Evolutionary conservation across 768 basidiomycete species (phyloP), one percentile per base, ranked within the genome.

Genomic region (Lactarius akahatsu): DNA sequence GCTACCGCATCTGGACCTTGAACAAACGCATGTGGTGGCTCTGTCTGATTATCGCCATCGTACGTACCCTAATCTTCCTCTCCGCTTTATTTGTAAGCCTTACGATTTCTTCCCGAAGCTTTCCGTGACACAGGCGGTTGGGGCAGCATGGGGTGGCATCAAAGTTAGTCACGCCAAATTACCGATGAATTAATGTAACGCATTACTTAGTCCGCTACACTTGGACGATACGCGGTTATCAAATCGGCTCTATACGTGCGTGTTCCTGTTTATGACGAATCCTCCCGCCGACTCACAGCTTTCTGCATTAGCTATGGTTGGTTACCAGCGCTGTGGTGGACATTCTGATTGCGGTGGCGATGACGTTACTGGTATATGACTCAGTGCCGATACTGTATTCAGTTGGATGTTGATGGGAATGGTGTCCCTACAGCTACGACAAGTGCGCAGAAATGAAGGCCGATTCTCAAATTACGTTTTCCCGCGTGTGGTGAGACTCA

Each of bases 401-500:
- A 6, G 32, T 28, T 26, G 18, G 8, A 10, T 26, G 38, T 54
- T 2, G 28, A 61, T 34, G 9, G 2, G 2, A 1, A 13, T 26
- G 23, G 15, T 47, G 6, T 40, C 16, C 11, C 34, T 4, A 38
- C 18, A 66, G 65, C 55, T 66, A 16, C 47, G 45, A 47, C 43
- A 30, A 62, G 4, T 9, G 26, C 55, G 55, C 1, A 45, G 36
- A 2, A 66, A 45, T 43, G 71, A 65, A 26, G 18, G 56, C 32
- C 52, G 32, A n/a, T 16, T 10, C 54, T 59, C 54, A 32, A n/a
- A 9, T 5, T 50, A 73, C 54, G 32, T 73, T 34, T 43, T 74
- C 9, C 62, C 64, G 1, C 64, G 73, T 2, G 57, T 74, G 2
- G 69, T 73, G 16, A 70, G 71, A 5, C 50, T 74, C n/a, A 71